Conservation (phyloP, 768 basidiomycete species). For the Rhizopogon rudus region DNA sequence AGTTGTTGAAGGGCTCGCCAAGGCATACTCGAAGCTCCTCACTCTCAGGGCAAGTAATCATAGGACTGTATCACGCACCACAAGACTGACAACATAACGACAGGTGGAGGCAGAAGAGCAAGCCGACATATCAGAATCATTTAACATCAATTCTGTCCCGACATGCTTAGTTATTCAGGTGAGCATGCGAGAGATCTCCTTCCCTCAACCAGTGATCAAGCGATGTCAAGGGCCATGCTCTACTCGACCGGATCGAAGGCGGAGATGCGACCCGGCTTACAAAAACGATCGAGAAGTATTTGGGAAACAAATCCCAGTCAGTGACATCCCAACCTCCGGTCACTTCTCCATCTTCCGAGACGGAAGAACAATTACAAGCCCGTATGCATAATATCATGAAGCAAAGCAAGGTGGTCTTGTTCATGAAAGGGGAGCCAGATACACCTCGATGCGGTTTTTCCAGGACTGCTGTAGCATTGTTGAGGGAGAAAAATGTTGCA, state of each 20-base stretch:
- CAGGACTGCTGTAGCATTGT: constrained; percentile 61
- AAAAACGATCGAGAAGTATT: constrained; percentile 54
- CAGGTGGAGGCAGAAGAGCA: constrained; percentile 84
- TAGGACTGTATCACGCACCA: neutral
- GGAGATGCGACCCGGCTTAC: constrained; percentile 71
- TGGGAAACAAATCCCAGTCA: constrained; percentile 21
- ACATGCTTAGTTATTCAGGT: constrained; percentile 79
- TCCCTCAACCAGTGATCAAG: neutral
- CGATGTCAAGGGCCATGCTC: constrained; percentile 70
- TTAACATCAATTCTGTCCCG: constrained; percentile 88
- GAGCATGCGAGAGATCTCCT: constrained; percentile 16
- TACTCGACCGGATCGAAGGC: constrained; percentile 74
- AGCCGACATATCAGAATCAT: constrained; percentile 84
- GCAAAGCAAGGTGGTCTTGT: constrained; percentile 72
- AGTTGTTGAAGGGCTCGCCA: constrained; percentile 67
- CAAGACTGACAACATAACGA: neutral
- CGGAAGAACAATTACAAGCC: constrained; percentile 58
- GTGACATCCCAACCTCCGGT: constrained; percentile 6
- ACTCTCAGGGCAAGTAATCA: constrained; percentile 65
- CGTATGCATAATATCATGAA: constrained; percentile 73
- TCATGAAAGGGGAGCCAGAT: constrained; percentile 87
- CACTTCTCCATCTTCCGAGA: constrained; percentile 39
- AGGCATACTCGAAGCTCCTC: constrained; percentile 61
- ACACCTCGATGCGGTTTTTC: constrained; percentile 85
- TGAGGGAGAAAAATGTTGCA: constrained; percentile 57